These are phyloP conservation scores for Termitomyces sp. DNA, from an alignment of 1,284 basidiomycete genomes.

Conservation along the genomic window DNA sequence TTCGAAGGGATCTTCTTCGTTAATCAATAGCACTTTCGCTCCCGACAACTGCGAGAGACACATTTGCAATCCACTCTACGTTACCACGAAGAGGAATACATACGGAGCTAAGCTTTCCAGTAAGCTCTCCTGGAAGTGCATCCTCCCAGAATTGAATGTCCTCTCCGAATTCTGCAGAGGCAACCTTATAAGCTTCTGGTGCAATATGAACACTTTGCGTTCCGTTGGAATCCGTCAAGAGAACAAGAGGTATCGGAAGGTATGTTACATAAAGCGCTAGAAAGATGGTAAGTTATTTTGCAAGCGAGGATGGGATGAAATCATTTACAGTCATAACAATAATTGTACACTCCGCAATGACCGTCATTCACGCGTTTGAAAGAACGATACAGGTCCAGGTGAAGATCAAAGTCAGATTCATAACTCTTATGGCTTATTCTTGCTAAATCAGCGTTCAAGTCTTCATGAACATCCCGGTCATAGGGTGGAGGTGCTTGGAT, in stretches of 20 bases:
- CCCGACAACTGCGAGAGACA: slow-evolving; percentile 41
- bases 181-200: slow-evolving; percentile 51
- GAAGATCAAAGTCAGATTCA: slow-evolving; percentile 47
- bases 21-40: slow-evolving; percentile 48
- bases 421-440: slow-evolving; percentile 42
- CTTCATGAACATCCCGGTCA: slow-evolving; percentile 50
- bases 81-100: slow-evolving; percentile 12
- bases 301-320: not conserved
- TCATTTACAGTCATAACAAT: slow-evolving; percentile 50
- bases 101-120: slow-evolving; percentile 44
- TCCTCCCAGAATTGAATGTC: slow-evolving; percentile 52
- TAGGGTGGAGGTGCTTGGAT: slow-evolving; percentile 49
- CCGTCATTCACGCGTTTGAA: slow-evolving; percentile 56
- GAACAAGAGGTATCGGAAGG: slow-evolving; percentile 48
- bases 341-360: slow-evolving; percentile 51
- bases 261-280: slow-evolving; percentile 47
- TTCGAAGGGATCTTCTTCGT: slow-evolving; percentile 46
- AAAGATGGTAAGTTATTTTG: not conserved
- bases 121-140: slow-evolving; percentile 42
- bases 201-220: slow-evolving; percentile 49
- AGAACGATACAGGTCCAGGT: slow-evolving; percentile 46
- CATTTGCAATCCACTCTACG: not conserved
- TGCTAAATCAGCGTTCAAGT: slow-evolving; percentile 44
- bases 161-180: slow-evolving; percentile 47
- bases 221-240: slow-evolving; percentile 41